Evolutionary conservation across 2,329 filamentous ascomycete genomes (phyloP).

Genomic region (Seiridium cupressi): DNA sequence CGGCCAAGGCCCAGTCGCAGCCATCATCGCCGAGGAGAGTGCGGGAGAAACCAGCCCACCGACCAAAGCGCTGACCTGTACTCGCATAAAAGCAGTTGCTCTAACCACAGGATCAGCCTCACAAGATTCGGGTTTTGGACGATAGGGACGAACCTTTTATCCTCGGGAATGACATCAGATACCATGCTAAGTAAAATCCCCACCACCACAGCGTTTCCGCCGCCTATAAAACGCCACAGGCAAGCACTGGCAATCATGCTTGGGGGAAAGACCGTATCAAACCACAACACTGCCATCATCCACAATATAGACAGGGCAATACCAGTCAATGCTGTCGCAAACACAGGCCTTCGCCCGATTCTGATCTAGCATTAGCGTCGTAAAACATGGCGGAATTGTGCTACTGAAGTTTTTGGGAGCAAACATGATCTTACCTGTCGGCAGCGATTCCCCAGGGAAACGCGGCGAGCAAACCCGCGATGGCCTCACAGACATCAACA

Average conservation of each 20-base stretch:
- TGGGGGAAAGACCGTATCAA: slow-evolving; percentile 28
- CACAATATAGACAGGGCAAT: slow-evolving; percentile 24
- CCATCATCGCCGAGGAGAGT: slow-evolving; percentile 34
- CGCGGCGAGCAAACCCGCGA: slow-evolving; percentile 31
- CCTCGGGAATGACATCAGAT: slow-evolving; percentile 34
- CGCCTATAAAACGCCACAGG: slow-evolving; percentile 30
- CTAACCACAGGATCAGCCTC: slow-evolving; percentile 18
- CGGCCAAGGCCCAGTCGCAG: slow-evolving; percentile 26
- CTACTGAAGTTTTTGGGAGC: neutral
- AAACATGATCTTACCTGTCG: slow-evolving; percentile 22
- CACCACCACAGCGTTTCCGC: slow-evolving; percentile 28
- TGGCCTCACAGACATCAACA: slow-evolving; percentile 23
- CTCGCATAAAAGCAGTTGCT: slow-evolving; percentile 32
- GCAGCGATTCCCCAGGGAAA: slow-evolving; percentile 37
- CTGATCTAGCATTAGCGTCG: slow-evolving; percentile 13
- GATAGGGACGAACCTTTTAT: slow-evolving; percentile 26
- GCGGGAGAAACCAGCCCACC: slow-evolving; percentile 35
- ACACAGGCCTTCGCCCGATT: slow-evolving; percentile 34
- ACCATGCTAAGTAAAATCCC: slow-evolving; percentile 33
- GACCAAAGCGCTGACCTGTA: slow-evolving; percentile 25
- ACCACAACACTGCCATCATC: slow-evolving; percentile 30
- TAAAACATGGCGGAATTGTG: neutral
- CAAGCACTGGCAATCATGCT: slow-evolving; percentile 32
- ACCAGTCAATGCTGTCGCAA: slow-evolving; percentile 27
- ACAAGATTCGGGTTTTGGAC: neutral